Base-by-base conservation (phyloP, 2,329 filamentous ascomycete genomes). In the Endothia cerciana region DNA sequence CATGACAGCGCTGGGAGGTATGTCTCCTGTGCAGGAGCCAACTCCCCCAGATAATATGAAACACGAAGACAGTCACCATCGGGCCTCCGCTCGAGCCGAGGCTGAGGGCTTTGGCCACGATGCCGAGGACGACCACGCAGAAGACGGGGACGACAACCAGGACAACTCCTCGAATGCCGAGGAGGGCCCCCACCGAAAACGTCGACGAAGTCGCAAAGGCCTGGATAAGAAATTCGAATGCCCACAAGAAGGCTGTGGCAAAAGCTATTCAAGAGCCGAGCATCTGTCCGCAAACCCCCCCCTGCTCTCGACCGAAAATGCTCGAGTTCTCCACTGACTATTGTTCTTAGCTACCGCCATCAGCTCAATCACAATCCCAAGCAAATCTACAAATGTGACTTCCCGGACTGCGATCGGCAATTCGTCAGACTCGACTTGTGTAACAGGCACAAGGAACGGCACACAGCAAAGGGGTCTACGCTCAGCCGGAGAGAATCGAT, bases 331-430 rank as follows among this genome's bases (percentile, higher is more conserved):
- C 13, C 7, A 17, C 55, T 41, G 33, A 17, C 51, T 59, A n/a
- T 63, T 25, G 38, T 10, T 49, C 25, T 55, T 68, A 89, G 87
- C 56, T 88, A 97, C 80, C 89, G 95, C 56, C 94, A 98, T 79
- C 94, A 98, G 79, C 81, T 98, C 71, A 99, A 99, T 76, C 95
- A 98, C 79, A 91, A 92, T 65, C 94, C 94, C 22, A 97, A 97
- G 79, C 92, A 96, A 75, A 97, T 97, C 64, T 98, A 97, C 76
- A 88, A 88, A 74, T 98, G 95, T 81, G 92, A 96, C 74, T 97
- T 94, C 73, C 92, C 92, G 25, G 93, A 94, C 74, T 99, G 95
- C 78, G 88, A 89, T 68, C 90, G 94, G 61, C 90, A 91, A 40
- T 99, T 98, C 79, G 94, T 98, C 65, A 89, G 95, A 69, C 92